A percentile compares a stretch with the other conserved stretches of the same genome.
Evolutionary conservation across 2,329 filamentous ascomycete species (phyloP).

Genomic region (Gremmenia infestans): DNA sequence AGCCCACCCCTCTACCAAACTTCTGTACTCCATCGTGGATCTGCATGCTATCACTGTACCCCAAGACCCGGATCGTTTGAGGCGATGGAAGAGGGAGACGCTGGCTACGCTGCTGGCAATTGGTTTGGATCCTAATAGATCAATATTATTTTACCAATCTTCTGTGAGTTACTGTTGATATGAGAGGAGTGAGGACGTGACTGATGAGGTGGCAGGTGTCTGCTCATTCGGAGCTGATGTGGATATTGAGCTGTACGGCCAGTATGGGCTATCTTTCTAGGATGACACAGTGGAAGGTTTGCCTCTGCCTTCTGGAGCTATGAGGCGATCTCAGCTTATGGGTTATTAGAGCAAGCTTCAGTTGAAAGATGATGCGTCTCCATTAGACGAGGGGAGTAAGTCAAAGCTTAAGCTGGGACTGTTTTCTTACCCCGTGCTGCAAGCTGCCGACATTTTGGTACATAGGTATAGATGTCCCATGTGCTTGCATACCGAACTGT

Average conservation of each 20-base stretch:
- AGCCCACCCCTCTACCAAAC: conserved; percentile 48
- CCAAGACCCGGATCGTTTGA: conserved; percentile 58
- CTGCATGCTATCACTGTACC: conserved; percentile 85
- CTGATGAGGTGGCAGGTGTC: conserved; percentile 47
- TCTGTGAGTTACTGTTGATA: conserved; percentile 45
- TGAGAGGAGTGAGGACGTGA: neutral
- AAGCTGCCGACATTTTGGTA: conserved; percentile 89
- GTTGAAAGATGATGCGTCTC: conserved; percentile 51
- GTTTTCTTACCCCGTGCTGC: conserved; percentile 93
- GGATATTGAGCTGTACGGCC: conserved; percentile 89
- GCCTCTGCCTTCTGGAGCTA: conserved; percentile 2
- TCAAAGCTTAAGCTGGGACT: conserved; percentile 76
- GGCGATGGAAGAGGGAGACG: conserved; percentile 63
- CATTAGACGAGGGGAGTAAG: conserved; percentile 54
- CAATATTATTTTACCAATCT: conserved; percentile 78
- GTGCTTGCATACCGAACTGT: neutral
- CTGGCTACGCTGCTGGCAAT: conserved; percentile 78
- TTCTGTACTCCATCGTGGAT: conserved; percentile 87
- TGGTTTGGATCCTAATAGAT: conserved; percentile 73
- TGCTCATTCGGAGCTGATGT: conserved; percentile 88
- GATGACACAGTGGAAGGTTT: conserved; percentile 99
- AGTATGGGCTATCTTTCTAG: conserved; percentile 89
- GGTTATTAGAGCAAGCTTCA: conserved; percentile 63
- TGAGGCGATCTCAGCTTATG: neutral
- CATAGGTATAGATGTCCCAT: conserved; percentile 52